Evolutionary conservation across 2,329 filamentous ascomycete species (phyloP).

Genomic region (Alternaria conjuncta): DNA sequence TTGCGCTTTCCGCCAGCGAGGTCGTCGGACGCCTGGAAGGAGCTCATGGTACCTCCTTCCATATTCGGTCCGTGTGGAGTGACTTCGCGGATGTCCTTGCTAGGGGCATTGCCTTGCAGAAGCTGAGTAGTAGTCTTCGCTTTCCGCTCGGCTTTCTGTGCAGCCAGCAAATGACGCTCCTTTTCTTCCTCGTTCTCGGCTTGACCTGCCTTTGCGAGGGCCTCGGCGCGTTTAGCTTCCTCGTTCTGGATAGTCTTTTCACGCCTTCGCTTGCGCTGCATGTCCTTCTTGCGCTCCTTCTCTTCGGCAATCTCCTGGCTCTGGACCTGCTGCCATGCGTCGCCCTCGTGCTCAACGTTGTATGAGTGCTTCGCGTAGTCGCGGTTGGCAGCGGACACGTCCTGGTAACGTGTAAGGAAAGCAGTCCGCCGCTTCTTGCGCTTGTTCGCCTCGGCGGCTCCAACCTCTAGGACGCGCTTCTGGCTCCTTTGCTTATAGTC

Average conservation of each 20-base stretch:
- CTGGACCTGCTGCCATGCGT: conserved; percentile 84
- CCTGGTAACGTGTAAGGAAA: conserved; percentile 62
- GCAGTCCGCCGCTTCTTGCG: conserved; percentile 69
- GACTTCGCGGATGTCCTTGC: conserved; percentile 75
- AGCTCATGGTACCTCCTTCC: conserved; percentile 84
- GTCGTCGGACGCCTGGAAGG: conserved; percentile 74
- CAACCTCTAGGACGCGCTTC: conserved; percentile 74
- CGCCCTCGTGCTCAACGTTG: conserved; percentile 76
- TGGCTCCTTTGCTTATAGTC: conserved; percentile 61
- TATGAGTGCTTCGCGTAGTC: conserved; percentile 77
- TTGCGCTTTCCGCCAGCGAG: conserved; percentile 58
- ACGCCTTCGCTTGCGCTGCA: conserved; percentile 94
- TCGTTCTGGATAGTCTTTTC: conserved; percentile 95
- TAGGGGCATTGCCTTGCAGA: conserved; percentile 78
- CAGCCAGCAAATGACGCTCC: conserved; percentile 80
- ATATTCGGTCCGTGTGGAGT: conserved; percentile 78
- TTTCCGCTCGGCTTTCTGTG: conserved; percentile 90
- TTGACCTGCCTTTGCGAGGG: conserved; percentile 76
- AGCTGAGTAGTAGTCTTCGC: conserved; percentile 88
- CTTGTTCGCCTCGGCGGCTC: conserved; percentile 67
- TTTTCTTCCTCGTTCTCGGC: conserved; percentile 84
- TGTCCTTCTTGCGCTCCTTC: conserved; percentile 99
- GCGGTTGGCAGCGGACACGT: conserved; percentile 70
- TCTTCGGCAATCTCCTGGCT: conserved; percentile 90
- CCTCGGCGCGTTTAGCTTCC: conserved; percentile 79